These are phyloP conservation scores for Porogramme epimiltina DNA, from an alignment of 1,284 basidiomycete species.

Conservation along the genomic window DNA sequence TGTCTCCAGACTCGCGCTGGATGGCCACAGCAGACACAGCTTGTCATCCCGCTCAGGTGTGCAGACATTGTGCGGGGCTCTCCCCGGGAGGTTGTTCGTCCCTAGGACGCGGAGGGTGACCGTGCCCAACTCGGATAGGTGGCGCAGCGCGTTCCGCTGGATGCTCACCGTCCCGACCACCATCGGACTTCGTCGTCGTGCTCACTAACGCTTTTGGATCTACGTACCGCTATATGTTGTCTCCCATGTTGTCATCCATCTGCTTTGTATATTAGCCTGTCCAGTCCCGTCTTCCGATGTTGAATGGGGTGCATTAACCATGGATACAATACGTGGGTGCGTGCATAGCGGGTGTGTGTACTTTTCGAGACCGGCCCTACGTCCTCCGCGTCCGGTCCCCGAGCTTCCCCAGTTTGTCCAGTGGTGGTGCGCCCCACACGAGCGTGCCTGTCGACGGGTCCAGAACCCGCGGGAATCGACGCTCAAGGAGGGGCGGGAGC, in stretches of 20 bases:
- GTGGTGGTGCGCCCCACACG: slow-evolving; percentile 70
- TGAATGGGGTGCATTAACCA: slow-evolving; percentile 15
- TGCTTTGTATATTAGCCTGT: too few relatives aligned
- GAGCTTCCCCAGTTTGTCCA: slow-evolving; percentile 55
- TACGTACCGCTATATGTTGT: too few relatives aligned
- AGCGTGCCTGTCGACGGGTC: slow-evolving; percentile 62
- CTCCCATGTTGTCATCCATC: too few relatives aligned
- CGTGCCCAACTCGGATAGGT: neutral
- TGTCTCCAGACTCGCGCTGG: slow-evolving; percentile 37
- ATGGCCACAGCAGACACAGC: slow-evolving; percentile 26
- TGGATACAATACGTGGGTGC: slow-evolving; percentile 15
- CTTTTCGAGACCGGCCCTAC: slow-evolving; percentile 10
- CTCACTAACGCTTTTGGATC: too few relatives aligned
- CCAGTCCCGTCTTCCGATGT: neutral
- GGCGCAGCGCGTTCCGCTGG: slow-evolving; percentile 3
- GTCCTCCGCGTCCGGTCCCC: slow-evolving; percentile 18
- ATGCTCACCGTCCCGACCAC: slow-evolving; percentile 3
- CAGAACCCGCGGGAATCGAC: slow-evolving; percentile 49
- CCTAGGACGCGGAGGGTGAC: slow-evolving; percentile 9
- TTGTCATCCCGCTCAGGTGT: slow-evolving; percentile 36
- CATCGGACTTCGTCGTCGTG: slow-evolving; percentile 1
- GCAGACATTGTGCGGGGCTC: slow-evolving; percentile 31
- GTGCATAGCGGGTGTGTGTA: slow-evolving; percentile 10
- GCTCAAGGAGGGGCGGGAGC: slow-evolving; percentile 47
- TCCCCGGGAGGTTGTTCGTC: slow-evolving; percentile 14